Base-by-base conservation (phyloP, 441 rosid genomes). In the Pelargonium citronellum region DNA sequence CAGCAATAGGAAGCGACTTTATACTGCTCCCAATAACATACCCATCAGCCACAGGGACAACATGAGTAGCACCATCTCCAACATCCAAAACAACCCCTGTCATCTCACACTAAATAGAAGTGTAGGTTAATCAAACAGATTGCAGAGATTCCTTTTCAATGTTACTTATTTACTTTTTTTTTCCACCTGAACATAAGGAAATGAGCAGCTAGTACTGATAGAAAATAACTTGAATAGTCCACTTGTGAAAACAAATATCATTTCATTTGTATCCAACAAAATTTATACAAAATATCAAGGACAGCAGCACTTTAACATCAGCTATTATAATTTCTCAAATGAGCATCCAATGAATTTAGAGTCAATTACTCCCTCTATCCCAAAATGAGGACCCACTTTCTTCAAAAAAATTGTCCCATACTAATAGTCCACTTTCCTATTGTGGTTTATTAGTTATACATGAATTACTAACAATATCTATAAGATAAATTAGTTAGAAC, bases 21-120 rank as follows among this genome's bases (percentile, higher is more conserved):
- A 92, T 95, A 88, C 97, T 89, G 86, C 99, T 88, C 70, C 87
- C 97, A 66, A 95, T 95, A 62, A 95, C 99, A 84, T 95, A 95
- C 75, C 99, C 99, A 72, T 95, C 99, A 70, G 98, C 99, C 70
- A 95, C 98, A n/a, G 98, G 99, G 62, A 95, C 99, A 67, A 95
- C 83, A 78, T 85, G 93, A 69, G 96, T 87, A 37, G 99, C 92
- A 61, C 99, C 99, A 78, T 95, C 99, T 77, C 99, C 98, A 80
- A 92, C 90, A 85, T 95, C 99, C 64, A 92, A 92, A 49, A 95
- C 96, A 74, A 95, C 98, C 77, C 98, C 99, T 89, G 98, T 95
- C 99, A 95, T 92, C 93, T 95, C 99, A 83, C 99, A 95, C 99
- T 95, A 83, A 72, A 73, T 63, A 79, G 64, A 86, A 78, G 47